phyloP scores from a whole-genome alignment of 371 early-diverging fungal species.

The Mucor plumbeus region DNA sequence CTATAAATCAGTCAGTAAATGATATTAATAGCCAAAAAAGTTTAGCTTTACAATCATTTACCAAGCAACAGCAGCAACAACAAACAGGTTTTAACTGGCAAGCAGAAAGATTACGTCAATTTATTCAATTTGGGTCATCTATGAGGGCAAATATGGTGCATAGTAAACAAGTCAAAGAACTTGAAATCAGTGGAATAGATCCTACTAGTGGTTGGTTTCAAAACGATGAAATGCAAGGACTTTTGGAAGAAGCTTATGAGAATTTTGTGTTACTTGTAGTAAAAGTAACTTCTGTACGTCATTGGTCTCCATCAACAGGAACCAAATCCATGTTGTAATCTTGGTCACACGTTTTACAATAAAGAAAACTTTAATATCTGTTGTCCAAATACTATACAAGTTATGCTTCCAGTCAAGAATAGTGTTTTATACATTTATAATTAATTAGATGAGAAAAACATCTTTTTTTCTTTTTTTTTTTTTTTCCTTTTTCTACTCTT shows the following conservation, averaged over 20 bases:
- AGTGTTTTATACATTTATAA: background rate
- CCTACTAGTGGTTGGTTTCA: conserved; percentile 30
- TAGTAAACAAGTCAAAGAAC: conserved; percentile 2
- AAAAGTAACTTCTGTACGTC: conserved; percentile 36
- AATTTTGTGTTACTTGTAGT: conserved; percentile 44
- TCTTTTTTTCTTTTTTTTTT: background rate
- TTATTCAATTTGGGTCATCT: conserved; percentile 17
- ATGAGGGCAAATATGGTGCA: conserved; percentile 20
- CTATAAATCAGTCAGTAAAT: background rate
- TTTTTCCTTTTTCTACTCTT: background rate
- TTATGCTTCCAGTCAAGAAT: background rate
- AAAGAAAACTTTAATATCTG: background rate
- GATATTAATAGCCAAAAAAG: conserved; percentile 10
- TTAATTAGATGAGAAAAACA: conserved; percentile 9
- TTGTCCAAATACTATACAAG: too few species aligned
- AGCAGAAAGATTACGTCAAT: conserved; percentile 43
- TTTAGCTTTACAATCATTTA: conserved; percentile 29
- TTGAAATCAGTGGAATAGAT: conserved; percentile 20
- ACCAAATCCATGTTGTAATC: conserved; percentile 20
- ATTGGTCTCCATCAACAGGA: conserved; percentile 30
- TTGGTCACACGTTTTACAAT: conserved; percentile 7
- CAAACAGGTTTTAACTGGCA: conserved; percentile 38
- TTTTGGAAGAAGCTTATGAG: conserved; percentile 40
- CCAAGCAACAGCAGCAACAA: conserved; percentile 18
- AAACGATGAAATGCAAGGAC: conserved; percentile 28